These are phyloP conservation scores for Neocucurbitaria cava DNA, from an alignment of 2,329 filamentous ascomycete genomes.

Conservation along the genomic window DNA sequence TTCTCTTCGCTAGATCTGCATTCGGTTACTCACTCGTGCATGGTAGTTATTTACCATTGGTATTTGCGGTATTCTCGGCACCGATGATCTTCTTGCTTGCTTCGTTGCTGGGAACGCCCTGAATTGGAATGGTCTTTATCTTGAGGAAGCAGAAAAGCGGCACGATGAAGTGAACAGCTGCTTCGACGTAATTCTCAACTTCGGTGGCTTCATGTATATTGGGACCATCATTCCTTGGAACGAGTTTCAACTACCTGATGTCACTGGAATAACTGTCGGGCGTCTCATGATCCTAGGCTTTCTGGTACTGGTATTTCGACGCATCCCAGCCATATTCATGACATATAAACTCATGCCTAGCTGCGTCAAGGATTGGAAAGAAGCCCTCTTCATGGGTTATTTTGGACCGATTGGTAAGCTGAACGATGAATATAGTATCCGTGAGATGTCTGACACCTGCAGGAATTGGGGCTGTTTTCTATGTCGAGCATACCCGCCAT, in stretches of 20 bases:
- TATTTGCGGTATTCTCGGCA: slow-evolving; percentile 64
- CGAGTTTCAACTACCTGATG: slow-evolving; percentile 60
- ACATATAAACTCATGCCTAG: slow-evolving; percentile 64
- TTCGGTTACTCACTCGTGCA: slow-evolving; percentile 19
- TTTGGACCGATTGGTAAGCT: slow-evolving; percentile 51
- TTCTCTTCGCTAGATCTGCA: neutral
- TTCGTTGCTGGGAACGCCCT: slow-evolving; percentile 66
- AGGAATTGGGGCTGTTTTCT: slow-evolving; percentile 55
- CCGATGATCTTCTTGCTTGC: slow-evolving; percentile 67
- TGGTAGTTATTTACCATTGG: slow-evolving; percentile 65
- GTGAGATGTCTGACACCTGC: neutral
- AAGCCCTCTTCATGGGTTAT: slow-evolving; percentile 68
- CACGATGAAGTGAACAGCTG: slow-evolving; percentile 68
- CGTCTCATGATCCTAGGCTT: slow-evolving; percentile 61
- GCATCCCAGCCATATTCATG: slow-evolving; percentile 63
- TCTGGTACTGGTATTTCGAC: slow-evolving; percentile 62
- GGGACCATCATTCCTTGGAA: slow-evolving; percentile 64
- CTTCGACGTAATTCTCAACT: slow-evolving; percentile 66
- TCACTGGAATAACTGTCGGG: slow-evolving; percentile 60
- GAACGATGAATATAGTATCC: neutral
- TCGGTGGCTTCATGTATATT: slow-evolving; percentile 67
- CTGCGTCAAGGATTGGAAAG: slow-evolving; percentile 61
- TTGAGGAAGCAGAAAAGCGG: slow-evolving; percentile 61
- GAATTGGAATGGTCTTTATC: slow-evolving; percentile 69
- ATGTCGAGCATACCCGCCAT: slow-evolving; percentile 55